Evolutionary conservation across 2,329 filamentous ascomycete genomes (phyloP), one percentile per base, ranked within the genome.

Genomic region (Penicillium digitatum): DNA sequence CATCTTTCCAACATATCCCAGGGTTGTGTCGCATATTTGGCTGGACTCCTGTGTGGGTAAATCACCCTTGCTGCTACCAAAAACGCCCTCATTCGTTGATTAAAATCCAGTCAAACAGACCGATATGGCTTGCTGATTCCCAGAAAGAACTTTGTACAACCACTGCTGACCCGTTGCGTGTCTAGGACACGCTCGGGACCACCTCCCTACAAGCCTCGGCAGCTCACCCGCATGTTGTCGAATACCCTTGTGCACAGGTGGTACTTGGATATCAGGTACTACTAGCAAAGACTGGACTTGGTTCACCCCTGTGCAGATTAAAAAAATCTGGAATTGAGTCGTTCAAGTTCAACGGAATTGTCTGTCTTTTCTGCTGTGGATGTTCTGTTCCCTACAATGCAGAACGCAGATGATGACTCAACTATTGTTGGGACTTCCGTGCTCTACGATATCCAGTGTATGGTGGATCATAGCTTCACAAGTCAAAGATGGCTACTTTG

Each of bases 371-470:
- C 48, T 48, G 27, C 14, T 3, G n/a, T 7, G 4, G 26, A 35
- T 37, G 42, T 55, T 51, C 53, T 52, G 53, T 14, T 46, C 34
- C 40, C 53, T 55, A 52, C 53, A 46, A 47, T 18, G 53, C 53
- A 55, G 40, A 55, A 51, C 40, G n/a, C 29, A 55, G 53, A 55
- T 29, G 40, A 26, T 52, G 53, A 39, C 44, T 49, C 45, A 26
- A 35, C 5, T 27, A 27, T 40, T 35, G 48, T 40, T 40, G 34
- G 32, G 34, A 9, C 44, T 14, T 16, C 16, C 12, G 26, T 46
- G 53, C 47, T 52, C 53, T 42, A 27, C 31, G 37, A 40, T 55
- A 35, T 52, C 52, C 48, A 55, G 48, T 55, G 52, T 55, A 55
- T 46, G 29, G 10, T 26, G 3, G 40, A n/a, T 55, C 42, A 46